Evolutionary conservation across 2,329 filamentous ascomycete species (phyloP).

Genomic region (Phoma sp.): DNA sequence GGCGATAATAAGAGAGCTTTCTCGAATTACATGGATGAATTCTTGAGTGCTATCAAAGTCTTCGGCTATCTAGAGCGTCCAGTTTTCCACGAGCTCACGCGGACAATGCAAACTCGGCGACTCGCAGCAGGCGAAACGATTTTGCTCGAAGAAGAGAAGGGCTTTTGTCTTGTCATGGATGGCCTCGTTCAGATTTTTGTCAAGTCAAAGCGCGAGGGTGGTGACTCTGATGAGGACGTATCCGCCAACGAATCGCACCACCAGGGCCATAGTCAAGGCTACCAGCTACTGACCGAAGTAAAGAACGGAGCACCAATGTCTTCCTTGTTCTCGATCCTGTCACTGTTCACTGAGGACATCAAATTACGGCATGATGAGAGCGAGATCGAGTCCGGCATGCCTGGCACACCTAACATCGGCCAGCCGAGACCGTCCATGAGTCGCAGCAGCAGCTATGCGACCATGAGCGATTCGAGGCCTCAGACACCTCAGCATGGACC

Average conservation of each 20-base stretch:
- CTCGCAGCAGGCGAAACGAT: slow-evolving; percentile 95
- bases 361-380: slow-evolving; percentile 73
- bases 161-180: slow-evolving; percentile 96
- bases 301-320: slow-evolving; percentile 99
- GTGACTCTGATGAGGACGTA: slow-evolving; percentile 52
- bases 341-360: slow-evolving; percentile 94
- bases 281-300: slow-evolving; percentile 94
- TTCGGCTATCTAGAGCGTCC: slow-evolving; percentile 96
- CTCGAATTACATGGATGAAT: slow-evolving; percentile 97
- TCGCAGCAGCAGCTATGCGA: slow-evolving; percentile 39
- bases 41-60: slow-evolving; percentile 97
- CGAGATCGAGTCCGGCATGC: slow-evolving; percentile 49
- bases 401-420: slow-evolving; percentile 33
- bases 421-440: slow-evolving; percentile 28
- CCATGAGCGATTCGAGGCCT: slow-evolving; percentile 38
- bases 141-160: slow-evolving; percentile 94
- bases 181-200: slow-evolving; percentile 97
- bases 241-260: slow-evolving; percentile 63
- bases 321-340: slow-evolving; percentile 95
- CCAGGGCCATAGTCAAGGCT: slow-evolving; percentile 74
- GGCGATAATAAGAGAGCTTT: slow-evolving; percentile 88
- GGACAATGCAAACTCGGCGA: slow-evolving; percentile 98
- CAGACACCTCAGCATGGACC: slow-evolving; percentile 36
- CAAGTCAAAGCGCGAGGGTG: slow-evolving; percentile 71
- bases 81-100: slow-evolving; percentile 95